Conservation (phyloP, 1,284 basidiomycete genomes). For the Inonotus obliquus region DNA sequence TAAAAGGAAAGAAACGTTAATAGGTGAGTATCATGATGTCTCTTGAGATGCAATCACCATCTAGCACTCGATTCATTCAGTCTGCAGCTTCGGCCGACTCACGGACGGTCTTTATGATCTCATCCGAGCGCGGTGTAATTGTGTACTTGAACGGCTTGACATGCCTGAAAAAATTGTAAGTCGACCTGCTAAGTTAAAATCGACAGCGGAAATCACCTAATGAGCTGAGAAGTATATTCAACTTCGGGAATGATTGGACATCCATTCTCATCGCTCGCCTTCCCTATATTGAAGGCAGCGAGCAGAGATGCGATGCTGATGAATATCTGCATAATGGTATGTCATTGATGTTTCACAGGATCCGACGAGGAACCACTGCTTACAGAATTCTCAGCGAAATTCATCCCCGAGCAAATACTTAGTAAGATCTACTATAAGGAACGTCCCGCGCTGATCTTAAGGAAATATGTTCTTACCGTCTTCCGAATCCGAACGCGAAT, state of each 20-base stretch:
- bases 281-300: slow-evolving; percentile 9
- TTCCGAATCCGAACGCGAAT: slow-evolving; percentile 9
- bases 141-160: slow-evolving; percentile 15
- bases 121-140: slow-evolving; percentile 15
- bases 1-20: no score
- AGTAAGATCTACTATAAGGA: background rate
- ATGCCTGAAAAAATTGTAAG: slow-evolving; percentile 1
- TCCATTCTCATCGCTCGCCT: slow-evolving; percentile 11
- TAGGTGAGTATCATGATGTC: no score
- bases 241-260: slow-evolving; percentile 3
- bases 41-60: no score
- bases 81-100: slow-evolving; percentile 1
- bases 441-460: background rate
- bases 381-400: slow-evolving; percentile 7
- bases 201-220: background rate
- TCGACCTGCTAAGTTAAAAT: background rate
- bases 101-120: slow-evolving; percentile 1
- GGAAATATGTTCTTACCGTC: slow-evolving; percentile 1
- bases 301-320: slow-evolving; percentile 10
- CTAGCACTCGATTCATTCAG: background rate
- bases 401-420: slow-evolving; percentile 10
- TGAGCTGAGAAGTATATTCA: slow-evolving; percentile 3
- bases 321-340: slow-evolving; percentile 5
- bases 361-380: background rate
- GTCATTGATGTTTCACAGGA: background rate